phyloP scores from a whole-genome alignment of 2,329 filamentous ascomycete species.

The Aspergillus novofumigatus region DNA sequence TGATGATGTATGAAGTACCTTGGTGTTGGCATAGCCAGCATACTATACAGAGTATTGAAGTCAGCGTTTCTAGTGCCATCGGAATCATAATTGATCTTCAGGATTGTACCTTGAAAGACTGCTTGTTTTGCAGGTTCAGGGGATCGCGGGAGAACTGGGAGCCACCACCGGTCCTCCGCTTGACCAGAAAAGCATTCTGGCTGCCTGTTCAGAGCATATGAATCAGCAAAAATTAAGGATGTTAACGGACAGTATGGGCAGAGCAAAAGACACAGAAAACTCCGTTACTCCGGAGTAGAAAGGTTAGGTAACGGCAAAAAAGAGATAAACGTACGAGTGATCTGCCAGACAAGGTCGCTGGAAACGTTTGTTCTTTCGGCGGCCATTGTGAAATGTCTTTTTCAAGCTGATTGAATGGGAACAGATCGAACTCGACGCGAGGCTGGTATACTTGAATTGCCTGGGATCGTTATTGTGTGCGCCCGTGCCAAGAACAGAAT shows the following conservation, averaged over 20 bases:
- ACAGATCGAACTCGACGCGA: slow-evolving; percentile 21
- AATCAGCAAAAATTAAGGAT: slow-evolving; percentile 11
- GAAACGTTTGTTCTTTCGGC: slow-evolving; percentile 69
- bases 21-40: slow-evolving; percentile 88
- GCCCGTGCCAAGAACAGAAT: slow-evolving; percentile 24
- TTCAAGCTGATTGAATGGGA: slow-evolving; percentile 20
- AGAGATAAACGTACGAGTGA: slow-evolving; percentile 70
- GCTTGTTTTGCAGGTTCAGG: slow-evolving; percentile 87
- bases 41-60: slow-evolving; percentile 52
- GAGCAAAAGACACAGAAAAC: not conserved
- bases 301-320: not conserved
- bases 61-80: slow-evolving; percentile 15
- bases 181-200: slow-evolving; percentile 88
- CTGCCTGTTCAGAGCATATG: slow-evolving; percentile 54
- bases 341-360: slow-evolving; percentile 88
- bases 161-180: slow-evolving; percentile 75
- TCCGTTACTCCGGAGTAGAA: not conserved
- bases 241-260: not conserved
- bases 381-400: slow-evolving; percentile 35
- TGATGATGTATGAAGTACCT: slow-evolving; percentile 55
- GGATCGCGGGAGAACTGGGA: slow-evolving; percentile 91
- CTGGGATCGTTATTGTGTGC: slow-evolving; percentile 24
- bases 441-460: slow-evolving; percentile 12
- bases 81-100: not conserved
- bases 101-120: slow-evolving; percentile 73